These are phyloP conservation scores for Biancaea sappan DNA, from an alignment of 306 rosid genomes.

Conservation along the genomic window DNA sequence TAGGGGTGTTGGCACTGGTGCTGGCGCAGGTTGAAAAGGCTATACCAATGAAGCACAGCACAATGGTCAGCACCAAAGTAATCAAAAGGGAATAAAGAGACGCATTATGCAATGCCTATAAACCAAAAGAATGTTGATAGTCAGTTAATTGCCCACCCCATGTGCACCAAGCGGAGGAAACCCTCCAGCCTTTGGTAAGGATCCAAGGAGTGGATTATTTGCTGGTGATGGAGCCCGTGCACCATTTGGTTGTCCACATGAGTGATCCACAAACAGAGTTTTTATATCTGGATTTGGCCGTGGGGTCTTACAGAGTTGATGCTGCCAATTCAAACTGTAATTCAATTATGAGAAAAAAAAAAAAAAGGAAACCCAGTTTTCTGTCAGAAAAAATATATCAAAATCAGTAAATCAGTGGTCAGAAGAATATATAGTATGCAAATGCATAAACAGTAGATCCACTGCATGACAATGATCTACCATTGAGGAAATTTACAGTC, in stretches of 20 bases:
- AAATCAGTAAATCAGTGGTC: not conserved
- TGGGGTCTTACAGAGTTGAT: constrained; percentile 95
- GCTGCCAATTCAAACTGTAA: constrained; percentile 99
- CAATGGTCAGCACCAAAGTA: constrained; percentile 26
- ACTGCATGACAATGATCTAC: not conserved
- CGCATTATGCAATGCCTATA: constrained; percentile 34
- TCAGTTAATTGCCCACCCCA: constrained; percentile 65
- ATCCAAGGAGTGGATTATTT: constrained; percentile 84
- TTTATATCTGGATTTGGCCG: constrained; percentile 98
- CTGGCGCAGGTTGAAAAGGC: constrained; percentile 89
- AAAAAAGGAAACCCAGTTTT: constrained; percentile 28
- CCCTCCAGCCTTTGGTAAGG: constrained; percentile 91
- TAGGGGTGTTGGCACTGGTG: constrained; percentile 71
- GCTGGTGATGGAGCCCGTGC: constrained; percentile 98
- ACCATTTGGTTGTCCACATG: constrained; percentile 96
- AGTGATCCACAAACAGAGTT: constrained; percentile 96
- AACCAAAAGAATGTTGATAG: constrained; percentile 12
- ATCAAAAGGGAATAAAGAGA: constrained; percentile 24
- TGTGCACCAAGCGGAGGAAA: constrained; percentile 94
- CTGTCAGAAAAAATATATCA: not conserved
- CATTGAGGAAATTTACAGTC: not conserved
- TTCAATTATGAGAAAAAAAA: constrained; percentile 25
- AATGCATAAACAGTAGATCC: constrained; percentile 7
- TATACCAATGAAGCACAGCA: constrained; percentile 44
- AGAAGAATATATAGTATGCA: not conserved